Conservation (phyloP, 495 filamentous ascomycete genomes). For the Platismatia glauca region DNA sequence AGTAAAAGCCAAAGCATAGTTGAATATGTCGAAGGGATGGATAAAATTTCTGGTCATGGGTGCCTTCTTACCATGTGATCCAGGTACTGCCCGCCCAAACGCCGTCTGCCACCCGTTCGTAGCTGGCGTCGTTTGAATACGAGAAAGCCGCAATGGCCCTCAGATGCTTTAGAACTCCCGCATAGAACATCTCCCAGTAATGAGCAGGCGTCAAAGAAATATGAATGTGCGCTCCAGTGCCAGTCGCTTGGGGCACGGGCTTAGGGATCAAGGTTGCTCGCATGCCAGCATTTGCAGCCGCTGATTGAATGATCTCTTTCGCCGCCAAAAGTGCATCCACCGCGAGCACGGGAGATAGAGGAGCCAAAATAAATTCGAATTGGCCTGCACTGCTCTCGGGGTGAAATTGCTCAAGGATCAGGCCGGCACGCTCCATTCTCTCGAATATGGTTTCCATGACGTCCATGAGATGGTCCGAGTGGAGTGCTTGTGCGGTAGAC, state of each 20-base stretch:
- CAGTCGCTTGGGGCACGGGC: constrained; percentile 49
- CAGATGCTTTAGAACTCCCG: constrained; percentile 56
- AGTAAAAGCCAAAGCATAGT: neutral
- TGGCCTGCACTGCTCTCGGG: constrained; percentile 67
- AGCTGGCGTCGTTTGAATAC: constrained; percentile 49
- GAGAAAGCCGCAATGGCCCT: constrained; percentile 57
- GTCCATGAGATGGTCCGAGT: constrained; percentile 44
- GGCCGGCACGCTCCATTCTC: constrained; percentile 49
- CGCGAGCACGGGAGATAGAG: constrained; percentile 54
- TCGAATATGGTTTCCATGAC: constrained; percentile 56
- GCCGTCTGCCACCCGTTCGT: constrained; percentile 54
- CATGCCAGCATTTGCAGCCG: constrained; percentile 45
- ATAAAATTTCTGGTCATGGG: neutral
- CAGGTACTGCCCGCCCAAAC: constrained; percentile 69
- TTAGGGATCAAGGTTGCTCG: constrained; percentile 74
- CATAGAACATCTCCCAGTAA: constrained; percentile 50
- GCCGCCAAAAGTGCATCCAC: constrained; percentile 67
- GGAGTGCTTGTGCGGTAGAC: constrained; percentile 49
- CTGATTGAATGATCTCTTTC: constrained; percentile 54
- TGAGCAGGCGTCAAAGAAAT: constrained; percentile 46
- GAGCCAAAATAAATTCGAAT: constrained; percentile 70
- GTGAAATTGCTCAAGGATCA: constrained; percentile 67
- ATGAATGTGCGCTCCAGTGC: constrained; percentile 61
- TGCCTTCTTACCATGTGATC: constrained; percentile 46
- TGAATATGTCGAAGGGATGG: neutral